Evolutionary conservation across 2,329 filamentous ascomycete species (phyloP), one percentile per base, ranked within the genome.

Genomic region (Fusarium sp.): DNA sequence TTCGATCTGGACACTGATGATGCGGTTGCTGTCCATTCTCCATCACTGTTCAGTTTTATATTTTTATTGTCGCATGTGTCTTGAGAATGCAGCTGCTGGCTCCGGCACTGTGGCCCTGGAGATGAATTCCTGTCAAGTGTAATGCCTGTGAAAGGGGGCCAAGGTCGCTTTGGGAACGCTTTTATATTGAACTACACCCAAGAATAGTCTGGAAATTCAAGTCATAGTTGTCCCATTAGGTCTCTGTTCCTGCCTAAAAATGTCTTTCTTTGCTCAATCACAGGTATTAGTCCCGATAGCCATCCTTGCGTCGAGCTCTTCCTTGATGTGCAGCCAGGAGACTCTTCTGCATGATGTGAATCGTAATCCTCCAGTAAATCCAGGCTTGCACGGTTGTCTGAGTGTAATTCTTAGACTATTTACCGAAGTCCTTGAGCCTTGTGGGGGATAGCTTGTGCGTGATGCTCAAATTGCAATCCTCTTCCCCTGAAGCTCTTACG

Each of bases 11-110:
- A n/a, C 15, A 17, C 20, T 7, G 7, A 38, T 31, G 14, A 31
- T 15, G 24, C 6, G 17, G 22, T 49, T 28, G 11, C 6, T 7
- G 28, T 35, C 6, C 11, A 18, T 13, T 58, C 18, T 7, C 41
- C 7, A 18, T n/a, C 24, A 18, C 35, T 2, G 3, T 33, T 48
- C 6, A 7, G 18, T 9, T 18, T 14, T 7, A 58, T n/a, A 17
- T 11, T 11, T 5, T 14, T 12, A 6, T 10, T 18, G 2, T 11
- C 13, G 11, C 6, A 33, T 47, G 17, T 2, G 7, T 10, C 1
- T 22, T 17, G 18, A 22, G 17, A 22, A 17, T n/a, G 18, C 6
- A 7, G 18, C 31, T 22, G 20, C 18, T 36, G 10, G 28, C 12
- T 49, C 15, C 18, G 22, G 41, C 8, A 28, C 7, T 17, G 31